Conservation (phyloP, 2,329 filamentous ascomycete genomes). For the Mollisia scopiformis region DNA sequence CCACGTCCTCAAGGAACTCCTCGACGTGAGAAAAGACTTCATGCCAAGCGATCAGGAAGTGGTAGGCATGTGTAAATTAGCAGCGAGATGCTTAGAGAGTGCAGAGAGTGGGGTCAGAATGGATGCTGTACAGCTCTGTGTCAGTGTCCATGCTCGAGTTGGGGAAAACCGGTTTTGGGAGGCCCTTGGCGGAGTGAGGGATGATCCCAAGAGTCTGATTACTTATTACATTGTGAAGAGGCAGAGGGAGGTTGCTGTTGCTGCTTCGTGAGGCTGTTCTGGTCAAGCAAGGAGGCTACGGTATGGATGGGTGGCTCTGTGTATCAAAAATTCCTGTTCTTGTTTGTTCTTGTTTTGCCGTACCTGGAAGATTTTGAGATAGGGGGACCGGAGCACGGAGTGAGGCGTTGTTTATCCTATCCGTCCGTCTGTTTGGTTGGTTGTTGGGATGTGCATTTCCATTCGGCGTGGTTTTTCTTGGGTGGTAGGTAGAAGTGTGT, state of each 20-base stretch:
- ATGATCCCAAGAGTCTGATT: constrained; percentile 76
- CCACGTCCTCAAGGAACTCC: constrained; percentile 62
- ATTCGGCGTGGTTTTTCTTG: not conserved
- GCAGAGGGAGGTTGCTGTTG: constrained; percentile 57
- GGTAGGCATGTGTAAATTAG: constrained; percentile 51
- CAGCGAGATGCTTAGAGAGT: constrained; percentile 61
- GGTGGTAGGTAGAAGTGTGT: not conserved
- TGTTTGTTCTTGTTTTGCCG: not conserved
- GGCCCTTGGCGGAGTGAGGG: constrained; percentile 63
- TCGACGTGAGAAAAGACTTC: constrained; percentile 48
- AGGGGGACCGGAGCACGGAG: not conserved
- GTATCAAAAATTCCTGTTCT: not conserved
- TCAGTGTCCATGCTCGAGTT: constrained; percentile 67
- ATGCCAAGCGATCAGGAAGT: constrained; percentile 54
- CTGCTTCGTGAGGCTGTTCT: constrained; percentile 13
- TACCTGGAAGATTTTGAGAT: not conserved
- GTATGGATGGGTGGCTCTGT: not conserved
- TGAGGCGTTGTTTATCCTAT: not conserved
- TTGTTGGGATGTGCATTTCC: not conserved
- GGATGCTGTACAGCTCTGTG: constrained; percentile 80
- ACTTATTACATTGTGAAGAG: constrained; percentile 81
- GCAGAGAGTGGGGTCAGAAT: constrained; percentile 66
- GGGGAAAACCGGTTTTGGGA: constrained; percentile 70
- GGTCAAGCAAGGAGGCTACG: too few relatives aligned
- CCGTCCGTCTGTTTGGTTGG: not conserved